These are phyloP conservation scores for Coemansia sp. DNA, from an alignment of 192 early-diverging fungal genomes.

Conservation along the genomic window DNA sequence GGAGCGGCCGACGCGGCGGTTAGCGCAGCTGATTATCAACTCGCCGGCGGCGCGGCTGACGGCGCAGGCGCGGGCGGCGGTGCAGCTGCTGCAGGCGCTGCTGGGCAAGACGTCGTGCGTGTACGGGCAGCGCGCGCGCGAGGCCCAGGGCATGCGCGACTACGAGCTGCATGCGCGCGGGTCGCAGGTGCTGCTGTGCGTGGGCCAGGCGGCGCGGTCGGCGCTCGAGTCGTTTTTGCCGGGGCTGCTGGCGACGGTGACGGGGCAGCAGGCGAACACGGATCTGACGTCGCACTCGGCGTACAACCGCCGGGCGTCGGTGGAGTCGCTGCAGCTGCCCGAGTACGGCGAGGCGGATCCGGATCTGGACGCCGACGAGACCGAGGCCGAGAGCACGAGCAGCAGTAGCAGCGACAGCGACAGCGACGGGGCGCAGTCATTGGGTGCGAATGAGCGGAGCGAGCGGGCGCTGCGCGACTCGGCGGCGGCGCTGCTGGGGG, in stretches of 20 bases:
- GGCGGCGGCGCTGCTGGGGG: slow-evolving; percentile 35
- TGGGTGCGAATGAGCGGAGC: too few species aligned
- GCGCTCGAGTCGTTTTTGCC: slow-evolving; percentile 48
- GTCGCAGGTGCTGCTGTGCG: slow-evolving; percentile 45
- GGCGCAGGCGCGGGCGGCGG: slow-evolving; percentile 35
- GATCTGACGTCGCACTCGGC: slow-evolving; percentile 46
- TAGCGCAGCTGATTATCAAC: slow-evolving; percentile 49
- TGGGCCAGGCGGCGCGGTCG: slow-evolving; percentile 34
- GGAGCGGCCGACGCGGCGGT: slow-evolving; percentile 35
- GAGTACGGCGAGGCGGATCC: slow-evolving; percentile 44
- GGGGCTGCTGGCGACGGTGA: slow-evolving; percentile 43
- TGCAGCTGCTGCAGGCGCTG: slow-evolving; percentile 33
- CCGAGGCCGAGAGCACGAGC: slow-evolving; percentile 23
- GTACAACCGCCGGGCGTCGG: slow-evolving; percentile 36
- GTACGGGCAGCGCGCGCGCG: slow-evolving; percentile 45
- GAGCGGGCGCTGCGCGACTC: slow-evolving; percentile 43
- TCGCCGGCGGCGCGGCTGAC: slow-evolving; percentile 44
- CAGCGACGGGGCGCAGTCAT: too few species aligned
- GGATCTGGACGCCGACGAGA: slow-evolving; percentile 31
- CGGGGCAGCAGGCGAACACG: slow-evolving; percentile 42
- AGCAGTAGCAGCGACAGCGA: slow-evolving; percentile 10
- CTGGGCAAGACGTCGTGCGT: slow-evolving; percentile 46
- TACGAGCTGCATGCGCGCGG: slow-evolving; percentile 39
- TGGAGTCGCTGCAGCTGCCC: slow-evolving; percentile 37
- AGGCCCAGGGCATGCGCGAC: slow-evolving; percentile 43